Base-by-base conservation (phyloP, 2,329 filamentous ascomycete species). In the Neoscytalidium dimidiatum region DNA sequence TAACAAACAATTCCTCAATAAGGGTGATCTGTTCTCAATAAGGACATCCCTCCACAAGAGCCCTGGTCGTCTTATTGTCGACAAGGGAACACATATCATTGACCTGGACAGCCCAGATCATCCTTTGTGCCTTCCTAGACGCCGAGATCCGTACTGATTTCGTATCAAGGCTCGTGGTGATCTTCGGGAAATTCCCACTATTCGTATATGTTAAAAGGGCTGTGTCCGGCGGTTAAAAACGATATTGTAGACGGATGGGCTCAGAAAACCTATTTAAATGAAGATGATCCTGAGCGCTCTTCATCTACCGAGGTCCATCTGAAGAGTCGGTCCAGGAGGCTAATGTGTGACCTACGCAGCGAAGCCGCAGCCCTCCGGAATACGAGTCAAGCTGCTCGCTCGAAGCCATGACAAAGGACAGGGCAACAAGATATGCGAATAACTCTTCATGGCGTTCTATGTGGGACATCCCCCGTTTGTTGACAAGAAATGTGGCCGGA, bases 401-500 rank as follows among this genome's bases (percentile, higher is more conserved):
- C 23, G 7, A 21, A 33, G 31, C 13, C 11, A 8, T 17, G 35
- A 29, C 23, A 57, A 57, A 43, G 53, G 13, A 19, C 17, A 9
- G 19, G 28, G 13, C 49, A 52, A 52, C 14, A 46, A 26, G 21
- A 21, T 6, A 4, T 8, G 7, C 1, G 13, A n/a, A 9, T 1
- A n/a, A 2, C 13, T 28, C 33, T 43, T n/a, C 3, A n/a, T 17
- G 52, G 33, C 21, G 14, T 19, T 57, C 23, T 29, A 21, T 19
- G 26, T n/a, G 7, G 8, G 11, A 60, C 3, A 11, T 23, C 29
- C 19, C 17, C 17, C n/a, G n/a, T 7, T 43, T 35, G 52, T 17
- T 26, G 29, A 19, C 17, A 2, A 21, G 13, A 21, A 38, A 38
- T 19, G 26, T 64, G 67, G 58, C 69, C 67, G 41, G 48, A 71